A percentile compares a stretch with the other conserved stretches of the same genome.
phyloP scores from a whole-genome alignment of 1,284 basidiomycete species.

The Ceraceosorus guamensis region DNA sequence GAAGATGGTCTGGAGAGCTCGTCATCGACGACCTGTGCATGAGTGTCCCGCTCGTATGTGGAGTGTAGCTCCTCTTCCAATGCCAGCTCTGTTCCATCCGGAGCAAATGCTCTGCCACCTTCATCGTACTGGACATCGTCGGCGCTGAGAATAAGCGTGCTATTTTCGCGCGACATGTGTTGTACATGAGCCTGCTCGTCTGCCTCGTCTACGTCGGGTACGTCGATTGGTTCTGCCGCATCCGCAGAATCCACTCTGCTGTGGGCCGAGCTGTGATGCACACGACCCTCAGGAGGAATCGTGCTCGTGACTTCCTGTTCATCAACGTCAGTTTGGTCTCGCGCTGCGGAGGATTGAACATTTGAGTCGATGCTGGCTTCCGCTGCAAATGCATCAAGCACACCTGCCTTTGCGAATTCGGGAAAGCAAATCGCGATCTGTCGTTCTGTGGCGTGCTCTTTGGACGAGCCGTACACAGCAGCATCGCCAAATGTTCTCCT shows the following conservation, averaged over 20 bases:
- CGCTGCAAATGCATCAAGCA: slow-evolving; percentile 2
- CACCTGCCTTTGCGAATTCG: slow-evolving; percentile 11
- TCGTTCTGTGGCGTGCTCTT: slow-evolving; percentile 10
- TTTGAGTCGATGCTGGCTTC: neutral
- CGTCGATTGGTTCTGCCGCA: neutral
- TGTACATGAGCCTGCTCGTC: neutral
- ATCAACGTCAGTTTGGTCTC: neutral
- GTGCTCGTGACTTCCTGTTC: neutral
- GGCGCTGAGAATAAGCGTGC: neutral
- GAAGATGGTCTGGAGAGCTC: neutral
- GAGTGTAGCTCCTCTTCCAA: neutral
- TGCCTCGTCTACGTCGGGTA: neutral
- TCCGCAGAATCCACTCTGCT: neutral
- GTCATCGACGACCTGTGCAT: neutral
- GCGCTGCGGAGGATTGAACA: neutral
- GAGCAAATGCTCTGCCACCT: neutral
- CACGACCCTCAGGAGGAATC: neutral
- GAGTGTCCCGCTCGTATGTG: neutral
- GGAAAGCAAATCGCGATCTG: slow-evolving; percentile 28
- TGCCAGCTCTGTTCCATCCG: too few species aligned
- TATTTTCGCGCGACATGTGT: neutral
- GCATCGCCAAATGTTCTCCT: slow-evolving; percentile 13
- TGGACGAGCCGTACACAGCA: slow-evolving; percentile 23
- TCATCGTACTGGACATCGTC: neutral
- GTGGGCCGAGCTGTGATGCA: neutral